Percentiles rank a stretch among this genome's conserved stretches.
These are phyloP conservation scores for Thozetella sp. DNA, from an alignment of 495 filamentous ascomycete genomes.

Conservation along the genomic window DNA sequence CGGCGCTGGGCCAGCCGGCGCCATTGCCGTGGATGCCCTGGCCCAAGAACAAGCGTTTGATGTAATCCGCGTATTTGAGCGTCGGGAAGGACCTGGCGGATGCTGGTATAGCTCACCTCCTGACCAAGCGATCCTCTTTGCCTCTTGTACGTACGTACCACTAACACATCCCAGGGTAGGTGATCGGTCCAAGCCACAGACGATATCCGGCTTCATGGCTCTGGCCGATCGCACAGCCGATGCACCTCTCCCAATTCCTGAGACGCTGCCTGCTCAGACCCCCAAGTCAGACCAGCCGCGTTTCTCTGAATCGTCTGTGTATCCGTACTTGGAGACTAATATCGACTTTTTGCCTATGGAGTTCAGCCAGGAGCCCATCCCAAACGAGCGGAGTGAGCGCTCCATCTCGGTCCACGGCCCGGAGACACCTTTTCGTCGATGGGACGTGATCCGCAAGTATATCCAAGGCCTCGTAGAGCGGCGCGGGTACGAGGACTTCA, in stretches of 20 bases:
- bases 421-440: slow-evolving; percentile 34
- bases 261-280: slow-evolving; percentile 42
- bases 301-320: slow-evolving; percentile 48
- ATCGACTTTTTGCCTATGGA: slow-evolving; percentile 36
- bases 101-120: slow-evolving; percentile 46
- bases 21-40: slow-evolving; percentile 60
- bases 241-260: slow-evolving; percentile 45
- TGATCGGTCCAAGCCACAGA: slow-evolving; percentile 29
- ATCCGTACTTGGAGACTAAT: slow-evolving; percentile 45
- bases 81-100: slow-evolving; percentile 58
- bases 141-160: not conserved
- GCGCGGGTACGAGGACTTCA: slow-evolving; percentile 29
- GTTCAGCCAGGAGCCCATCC: slow-evolving; percentile 41
- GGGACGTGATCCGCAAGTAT: slow-evolving; percentile 32
- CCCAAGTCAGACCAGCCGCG: slow-evolving; percentile 43
- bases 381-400: slow-evolving; percentile 20
- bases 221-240: slow-evolving; percentile 50
- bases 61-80: slow-evolving; percentile 59
- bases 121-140: not conserved
- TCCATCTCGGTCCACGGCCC: slow-evolving; percentile 30
- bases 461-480: slow-evolving; percentile 29
- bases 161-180: slow-evolving; percentile 37
- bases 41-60: slow-evolving; percentile 58
- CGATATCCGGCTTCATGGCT: slow-evolving; percentile 36
- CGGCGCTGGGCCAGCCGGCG: slow-evolving; percentile 59